A percentile compares a stretch with the other conserved stretches of the same genome.
phyloP scores from a whole-genome alignment of 257 asterid species.

The Primulina eburnea region DNA sequence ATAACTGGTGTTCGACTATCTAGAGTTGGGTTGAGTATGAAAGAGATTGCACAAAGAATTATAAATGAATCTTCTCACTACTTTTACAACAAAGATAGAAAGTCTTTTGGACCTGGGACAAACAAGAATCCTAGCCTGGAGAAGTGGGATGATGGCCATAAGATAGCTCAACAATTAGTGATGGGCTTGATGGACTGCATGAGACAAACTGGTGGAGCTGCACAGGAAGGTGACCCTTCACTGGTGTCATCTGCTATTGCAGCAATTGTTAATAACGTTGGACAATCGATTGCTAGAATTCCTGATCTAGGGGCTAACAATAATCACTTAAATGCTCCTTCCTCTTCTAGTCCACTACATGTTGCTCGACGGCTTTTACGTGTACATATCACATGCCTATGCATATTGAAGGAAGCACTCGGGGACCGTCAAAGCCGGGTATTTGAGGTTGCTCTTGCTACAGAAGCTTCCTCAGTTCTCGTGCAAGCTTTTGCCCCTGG shows the following conservation, averaged over 20 bases:
- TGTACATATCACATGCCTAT: slow-evolving; percentile 71
- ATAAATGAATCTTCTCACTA: slow-evolving; percentile 71
- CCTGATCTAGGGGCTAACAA: slow-evolving; percentile 58
- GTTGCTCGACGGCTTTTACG: slow-evolving; percentile 76
- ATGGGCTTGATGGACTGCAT: slow-evolving; percentile 91
- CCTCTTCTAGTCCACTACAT: slow-evolving; percentile 54
- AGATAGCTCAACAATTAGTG: slow-evolving; percentile 77
- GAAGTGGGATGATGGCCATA: slow-evolving; percentile 69
- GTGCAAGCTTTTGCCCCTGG: slow-evolving; percentile 66
- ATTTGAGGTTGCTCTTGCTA: slow-evolving; percentile 94
- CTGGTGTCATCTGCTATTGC: slow-evolving; percentile 93
- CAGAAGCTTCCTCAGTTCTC: slow-evolving; percentile 83
- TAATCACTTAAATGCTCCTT: slow-evolving; percentile 45
- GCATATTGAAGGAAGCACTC: slow-evolving; percentile 89
- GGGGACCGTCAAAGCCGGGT: slow-evolving; percentile 99
- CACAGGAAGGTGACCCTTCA: slow-evolving; percentile 98
- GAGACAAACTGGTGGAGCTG: slow-evolving; percentile 99
- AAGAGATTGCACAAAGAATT: slow-evolving; percentile 77
- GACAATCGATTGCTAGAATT: slow-evolving; percentile 68
- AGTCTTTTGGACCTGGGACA: slow-evolving; percentile 52
- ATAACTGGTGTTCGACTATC: slow-evolving; percentile 72
- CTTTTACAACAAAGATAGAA: slow-evolving; percentile 72
- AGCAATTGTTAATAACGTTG: slow-evolving; percentile 74
- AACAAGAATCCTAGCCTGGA: slow-evolving; percentile 57
- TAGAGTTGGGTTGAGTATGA: slow-evolving; percentile 87